phyloP scores from a whole-genome alignment of 306 rosid genomes.

The Lagenaria siceraria region DNA sequence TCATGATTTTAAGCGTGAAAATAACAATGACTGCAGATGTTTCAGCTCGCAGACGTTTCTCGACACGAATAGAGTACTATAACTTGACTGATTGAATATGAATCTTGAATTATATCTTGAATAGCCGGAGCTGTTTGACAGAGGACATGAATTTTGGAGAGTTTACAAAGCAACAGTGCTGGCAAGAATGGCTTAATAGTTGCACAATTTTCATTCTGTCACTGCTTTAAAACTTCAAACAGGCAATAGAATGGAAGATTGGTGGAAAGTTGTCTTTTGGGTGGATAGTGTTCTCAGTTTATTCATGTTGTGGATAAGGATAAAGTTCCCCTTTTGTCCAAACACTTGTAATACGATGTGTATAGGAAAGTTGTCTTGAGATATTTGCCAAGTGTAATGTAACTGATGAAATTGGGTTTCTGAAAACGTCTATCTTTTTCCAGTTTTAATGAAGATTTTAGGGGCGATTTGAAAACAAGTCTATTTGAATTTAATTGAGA shows the following conservation, averaged over 20 bases:
- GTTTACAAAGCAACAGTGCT: not conserved
- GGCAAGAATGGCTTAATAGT: not conserved
- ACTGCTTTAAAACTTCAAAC: not conserved
- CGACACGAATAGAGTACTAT: not conserved
- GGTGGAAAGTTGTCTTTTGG: not conserved
- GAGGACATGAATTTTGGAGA: not conserved
- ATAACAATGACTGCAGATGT: not conserved
- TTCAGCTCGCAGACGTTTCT: not conserved
- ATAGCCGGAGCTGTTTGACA: not conserved
- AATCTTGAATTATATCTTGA: not conserved
- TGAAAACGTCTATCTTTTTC: no score
- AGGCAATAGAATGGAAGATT: not conserved
- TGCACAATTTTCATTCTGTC: not conserved
- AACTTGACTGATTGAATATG: not conserved
- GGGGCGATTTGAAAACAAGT: no score
- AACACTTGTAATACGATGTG: not conserved
- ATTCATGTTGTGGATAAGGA: not conserved
- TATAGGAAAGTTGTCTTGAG: not conserved
- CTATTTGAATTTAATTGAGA: no score
- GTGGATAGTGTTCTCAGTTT: not conserved
- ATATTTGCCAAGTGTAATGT: not conserved
- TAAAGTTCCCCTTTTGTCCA: not conserved
- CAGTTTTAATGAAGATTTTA: no score
- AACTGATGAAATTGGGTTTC: not conserved
- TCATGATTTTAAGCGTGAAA: not conserved